phyloP scores from a whole-genome alignment of 1,284 basidiomycete genomes.

The Sphaerobolus stellatus region DNA sequence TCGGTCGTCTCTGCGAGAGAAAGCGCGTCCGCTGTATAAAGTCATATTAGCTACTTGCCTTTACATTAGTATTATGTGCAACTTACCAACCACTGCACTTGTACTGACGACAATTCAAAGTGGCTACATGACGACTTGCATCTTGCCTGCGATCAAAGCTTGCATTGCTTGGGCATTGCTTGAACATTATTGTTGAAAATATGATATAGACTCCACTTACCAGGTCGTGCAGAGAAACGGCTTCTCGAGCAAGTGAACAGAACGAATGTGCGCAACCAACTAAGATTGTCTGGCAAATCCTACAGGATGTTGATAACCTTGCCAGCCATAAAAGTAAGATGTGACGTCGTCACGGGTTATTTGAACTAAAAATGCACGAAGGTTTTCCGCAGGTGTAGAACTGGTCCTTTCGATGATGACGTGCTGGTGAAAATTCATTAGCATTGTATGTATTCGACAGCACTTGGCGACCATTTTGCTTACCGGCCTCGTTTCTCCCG shows the following conservation, averaged over 20 bases:
- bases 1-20: slow-evolving; percentile 10
- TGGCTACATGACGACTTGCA: slow-evolving; percentile 7
- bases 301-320: slow-evolving; percentile 1
- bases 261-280: slow-evolving; percentile 7
- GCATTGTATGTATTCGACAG: neutral
- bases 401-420: slow-evolving; percentile 1
- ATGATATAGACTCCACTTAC: neutral
- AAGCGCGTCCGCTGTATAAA: slow-evolving; percentile 6
- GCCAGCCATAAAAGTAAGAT: slow-evolving; percentile 2
- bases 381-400: neutral
- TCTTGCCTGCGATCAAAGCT: slow-evolving; percentile 12
- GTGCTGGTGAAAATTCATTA: slow-evolving; percentile 1
- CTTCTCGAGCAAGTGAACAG: slow-evolving; percentile 11
- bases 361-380: neutral
- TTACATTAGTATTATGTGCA: neutral
- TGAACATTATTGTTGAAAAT: neutral
- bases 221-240: slow-evolving; percentile 13
- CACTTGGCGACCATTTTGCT: neutral
- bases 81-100: slow-evolving; percentile 10
- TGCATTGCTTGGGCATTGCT: neutral
- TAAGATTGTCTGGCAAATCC: slow-evolving; percentile 2
- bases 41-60: neutral
- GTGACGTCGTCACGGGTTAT: neutral
- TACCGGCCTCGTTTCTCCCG: neutral
- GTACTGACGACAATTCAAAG: slow-evolving; percentile 11